These are phyloP conservation scores for Scedosporium minutisporum DNA, from an alignment of 2,329 filamentous ascomycete genomes.

Conservation along the genomic window DNA sequence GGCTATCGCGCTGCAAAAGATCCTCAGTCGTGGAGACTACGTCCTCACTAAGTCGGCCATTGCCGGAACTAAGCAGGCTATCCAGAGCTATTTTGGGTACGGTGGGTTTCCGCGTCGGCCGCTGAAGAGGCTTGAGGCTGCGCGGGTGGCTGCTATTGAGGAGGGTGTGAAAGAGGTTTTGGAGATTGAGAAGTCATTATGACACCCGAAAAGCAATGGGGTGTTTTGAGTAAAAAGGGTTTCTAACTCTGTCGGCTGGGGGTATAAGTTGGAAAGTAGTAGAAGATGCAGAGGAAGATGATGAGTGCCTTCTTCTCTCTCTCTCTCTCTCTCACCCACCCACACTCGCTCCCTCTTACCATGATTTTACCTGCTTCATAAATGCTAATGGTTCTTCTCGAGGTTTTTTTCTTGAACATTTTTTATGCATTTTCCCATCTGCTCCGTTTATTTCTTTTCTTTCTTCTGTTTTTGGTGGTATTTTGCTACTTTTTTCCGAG, in stretches of 20 bases:
- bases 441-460: neutral
- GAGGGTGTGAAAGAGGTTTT: slow-evolving; percentile 54
- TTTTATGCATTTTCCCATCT: neutral
- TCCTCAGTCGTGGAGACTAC: slow-evolving; percentile 75
- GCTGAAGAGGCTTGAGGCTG: slow-evolving; percentile 55
- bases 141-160: slow-evolving; percentile 40
- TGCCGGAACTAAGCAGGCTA: slow-evolving; percentile 75
- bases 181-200: slow-evolving; percentile 51
- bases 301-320: too few relatives aligned
- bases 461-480: neutral
- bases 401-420: neutral
- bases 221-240: neutral
- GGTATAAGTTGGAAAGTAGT: too few relatives aligned
- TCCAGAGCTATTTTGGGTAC: slow-evolving; percentile 74
- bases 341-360: too few relatives aligned
- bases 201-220: slow-evolving; percentile 2
- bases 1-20: slow-evolving; percentile 64
- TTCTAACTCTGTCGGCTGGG: too few relatives aligned
- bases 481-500: too few relatives aligned
- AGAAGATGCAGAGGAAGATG: too few relatives aligned
- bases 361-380: too few relatives aligned
- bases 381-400: too few relatives aligned
- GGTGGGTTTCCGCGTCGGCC: slow-evolving; percentile 67
- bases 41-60: slow-evolving; percentile 73
- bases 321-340: too few relatives aligned